Evolutionary conservation across 208 protist species (phyloP), one percentile per base, ranked within the genome.

Genomic region (Wallacemonas rigidus): DNA sequence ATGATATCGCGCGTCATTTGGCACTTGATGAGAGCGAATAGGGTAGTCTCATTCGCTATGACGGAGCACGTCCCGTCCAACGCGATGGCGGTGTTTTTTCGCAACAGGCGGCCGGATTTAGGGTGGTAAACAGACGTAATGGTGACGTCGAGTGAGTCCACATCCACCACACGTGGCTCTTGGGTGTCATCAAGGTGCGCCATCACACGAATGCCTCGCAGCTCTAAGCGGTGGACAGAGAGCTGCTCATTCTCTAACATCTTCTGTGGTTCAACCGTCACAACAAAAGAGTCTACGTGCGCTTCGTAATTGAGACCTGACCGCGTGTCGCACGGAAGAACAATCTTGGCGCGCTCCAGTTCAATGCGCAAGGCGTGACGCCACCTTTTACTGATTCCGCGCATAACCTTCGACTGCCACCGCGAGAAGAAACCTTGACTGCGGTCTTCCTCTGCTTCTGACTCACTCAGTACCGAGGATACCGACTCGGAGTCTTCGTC

Each of bases 351-450:
- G 61, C 87, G 74, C 1, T 69, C 76, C 35, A 91, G 67, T 15
- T 77, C 62, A 36, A 95, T 76, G 60, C 82, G 72, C 71, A 91
- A 79, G 43, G 77, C 79, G 9, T 89, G 85, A 35, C 86, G 77
- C 82, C 86, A 85, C 36, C 93, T 81, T 83, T 87, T 91, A 65
- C 82, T 81, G 17, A 96, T 56, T 8, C 88, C 89, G 57, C 77
- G 57, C 44, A 73, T 74, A 2, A 80, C 86, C 11, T 74, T 80
- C 9, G 65, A 68, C 3, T 69, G 67, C 62, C 92, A 63, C 67
- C 80, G 89, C 62, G 71, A 76, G 44, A 96, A 82, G 41, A 87
- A 75, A 35, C 88, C 83, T 1, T 36, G 48, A 3, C 26, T 48
- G n/a, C 71, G 36, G 4, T 55, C 45, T 8, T 45, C 54, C 35